Percentiles rank a stretch among this genome's conserved stretches.
These are phyloP conservation scores for Solanum medicagineum DNA, from an alignment of 257 asterid genomes.

Conservation along the genomic window DNA sequence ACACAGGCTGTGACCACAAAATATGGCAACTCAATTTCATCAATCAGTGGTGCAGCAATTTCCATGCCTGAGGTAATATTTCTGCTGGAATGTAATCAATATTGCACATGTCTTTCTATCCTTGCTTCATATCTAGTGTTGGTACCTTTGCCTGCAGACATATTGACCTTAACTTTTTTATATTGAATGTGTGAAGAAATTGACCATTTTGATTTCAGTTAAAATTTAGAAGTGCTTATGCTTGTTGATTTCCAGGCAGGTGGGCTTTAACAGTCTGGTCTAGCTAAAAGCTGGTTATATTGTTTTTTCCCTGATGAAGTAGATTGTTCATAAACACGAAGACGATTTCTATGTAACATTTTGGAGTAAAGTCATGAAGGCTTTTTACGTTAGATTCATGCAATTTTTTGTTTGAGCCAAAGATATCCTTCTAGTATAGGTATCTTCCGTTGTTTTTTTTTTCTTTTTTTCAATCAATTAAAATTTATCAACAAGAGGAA, in stretches of 20 bases:
- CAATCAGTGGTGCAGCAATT: slow-evolving; percentile 37
- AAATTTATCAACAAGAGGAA: not conserved
- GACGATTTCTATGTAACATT: not conserved
- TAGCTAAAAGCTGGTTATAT: not conserved
- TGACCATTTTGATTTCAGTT: not conserved
- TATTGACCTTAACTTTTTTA: not conserved
- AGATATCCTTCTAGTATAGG: not conserved
- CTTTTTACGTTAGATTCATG: not conserved
- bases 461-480: not conserved
- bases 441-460: not conserved
- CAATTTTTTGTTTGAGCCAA: not conserved
- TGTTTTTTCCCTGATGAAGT: not conserved
- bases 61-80: slow-evolving; percentile 60
- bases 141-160: not conserved
- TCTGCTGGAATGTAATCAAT: not conserved
- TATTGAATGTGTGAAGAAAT: not conserved
- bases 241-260: not conserved
- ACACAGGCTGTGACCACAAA: slow-evolving; percentile 43
- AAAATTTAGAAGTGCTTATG: not conserved
- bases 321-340: not conserved
- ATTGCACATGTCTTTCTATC: not conserved
- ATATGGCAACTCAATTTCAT: slow-evolving; percentile 49
- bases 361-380: not conserved
- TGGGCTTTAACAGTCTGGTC: not conserved
- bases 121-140: not conserved